Base-by-base conservation (phyloP, 116 monocot genomes). In the Cymodocea nodosa region DNA sequence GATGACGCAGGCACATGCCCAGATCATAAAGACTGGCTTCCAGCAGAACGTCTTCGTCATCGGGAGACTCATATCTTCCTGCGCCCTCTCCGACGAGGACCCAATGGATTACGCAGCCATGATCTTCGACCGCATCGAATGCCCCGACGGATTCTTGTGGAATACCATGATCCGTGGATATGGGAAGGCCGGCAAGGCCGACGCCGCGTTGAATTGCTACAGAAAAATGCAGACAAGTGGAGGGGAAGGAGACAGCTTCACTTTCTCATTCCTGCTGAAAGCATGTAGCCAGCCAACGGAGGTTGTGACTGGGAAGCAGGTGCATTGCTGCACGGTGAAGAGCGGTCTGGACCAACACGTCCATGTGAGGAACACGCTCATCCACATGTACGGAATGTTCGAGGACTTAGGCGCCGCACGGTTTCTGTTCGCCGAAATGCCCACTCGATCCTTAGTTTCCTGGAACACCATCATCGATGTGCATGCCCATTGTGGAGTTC, bases 131-230 rank as follows among this genome's bases (percentile, higher is more conserved):
- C 68, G 59, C 30, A 24, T 89, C 25, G 39, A 40, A 4, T 70
- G 17, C 4, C 79, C 77, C 0, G 85, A 85, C 57, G 77, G 61
- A 2, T 89, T 82, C 73, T 25, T 80, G 13, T 89, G 69, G 77
- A 89, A 80, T 68, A 85, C 89, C 23, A 80, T 85, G 75, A 89
- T 85, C n/a, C 65, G 85, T 60, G 89, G 85, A 15, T 80, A 78
- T 36, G 84, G 70, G 13, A 67, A 74, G 44, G 58, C 65, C 20
- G 60, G 56, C 69, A 69, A 68, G 44, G 23, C 35, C 0, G 67
- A 68, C 24, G 78, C 82, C n/a, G 85, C 85, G 0, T 64, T 89
- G 39, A 17, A 56, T 24, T 75, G 69, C 73, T 89, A 77, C 64
- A 14, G 37, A 11, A 60, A 22, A 58, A 89, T 89, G 89, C 52